Base-by-base conservation (phyloP, 306 rosid species). In the Vachellia collinsii region DNA sequence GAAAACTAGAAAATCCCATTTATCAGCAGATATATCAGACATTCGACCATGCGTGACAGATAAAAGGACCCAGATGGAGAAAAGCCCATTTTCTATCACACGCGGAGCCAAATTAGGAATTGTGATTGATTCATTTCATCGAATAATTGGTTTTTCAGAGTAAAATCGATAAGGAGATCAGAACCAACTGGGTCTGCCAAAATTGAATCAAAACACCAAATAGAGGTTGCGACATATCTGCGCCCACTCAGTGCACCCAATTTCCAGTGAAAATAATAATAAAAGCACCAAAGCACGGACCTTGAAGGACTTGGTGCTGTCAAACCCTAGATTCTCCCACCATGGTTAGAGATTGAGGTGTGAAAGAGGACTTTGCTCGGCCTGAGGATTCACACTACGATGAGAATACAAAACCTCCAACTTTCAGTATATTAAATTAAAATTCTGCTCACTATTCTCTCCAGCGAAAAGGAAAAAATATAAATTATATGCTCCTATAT, bases 301-400 rank as follows among this genome's bases (percentile, higher is more conserved):
- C 88, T 87, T 54, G 89, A 83, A 81, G 89, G 87, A 83, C 74
- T 81, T 77, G 82, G 83, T 83, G 87, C 81, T 84, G 80, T 84
- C 86, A 91, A 87, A 85, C 92, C 93, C 94, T 92, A 92, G 91
- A 89, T 90, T 92, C 89, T 83, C 75, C 78, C 76, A 81, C 90
- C 88, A 85, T 73, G 75, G 76, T 65, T 84, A 77, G 86, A 86
- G 87, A 83, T 82, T 82, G 90, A 77, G 87, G 91, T 78, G 97
- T 86, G 93, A 91, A 88, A 69, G 88, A 74, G 77, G 87, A 88
- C 79, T 85, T 53, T 61, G 82, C 77, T 86, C 68, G 54, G 84
- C 88, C 79, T 79, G 81, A 87, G 84, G 77, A 82, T 86, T 83
- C 89, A 83, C 85, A 82, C 75, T 36, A 51, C 74, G 83, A 69